Evolutionary conservation across 2,329 filamentous ascomycete species (phyloP), one percentile per base, ranked within the genome.

Genomic region (Phoma herbarum): DNA sequence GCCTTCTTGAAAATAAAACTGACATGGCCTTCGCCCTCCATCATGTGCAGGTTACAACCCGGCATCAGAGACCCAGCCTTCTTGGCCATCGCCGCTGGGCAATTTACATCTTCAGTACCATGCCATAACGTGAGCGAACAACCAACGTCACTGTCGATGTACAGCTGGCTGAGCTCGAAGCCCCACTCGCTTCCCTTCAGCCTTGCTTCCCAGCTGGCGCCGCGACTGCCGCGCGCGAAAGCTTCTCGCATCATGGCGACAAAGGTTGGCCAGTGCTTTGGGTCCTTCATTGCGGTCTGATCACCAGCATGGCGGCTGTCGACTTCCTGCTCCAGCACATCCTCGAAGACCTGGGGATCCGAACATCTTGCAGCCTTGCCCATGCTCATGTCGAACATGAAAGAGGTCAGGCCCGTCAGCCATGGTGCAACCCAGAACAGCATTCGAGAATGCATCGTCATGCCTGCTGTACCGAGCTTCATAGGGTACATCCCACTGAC

Each of bases 41-140:
- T 60, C 46, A 70, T 46, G 26, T 62, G 59, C 20, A 74, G 39
- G 23, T 51, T 60, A 26, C 66, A 68, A 5, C 62, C 62, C 1
- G 63, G 60, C 47, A 75, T 66, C 23, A 67, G 31, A 23, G 65
- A 62, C 12, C 64, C 60, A 1, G 73, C 72, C 48, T 68, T 70
- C 26, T 57, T 49, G 3, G 62, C 67, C 70, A 70, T 71, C 12
- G 50, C 45, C 22, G 63, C 60, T 9, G 74, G 69, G 25, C 64
- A 69, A 31, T 72, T 68, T 18, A 63, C 54, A 53, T 77, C 75
- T n/a, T 69, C 61, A 3, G 49, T 59, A 0, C 73, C 75, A 64
- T 77, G 75, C 75, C 75, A 77, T 11, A 77, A 33, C 4, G 68
- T 69, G 35, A 75, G 59, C 2, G 64, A 55, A 12, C 56, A 54